phyloP scores from a whole-genome alignment of 345 rosid species.

The Bretschneidera sinensis region DNA sequence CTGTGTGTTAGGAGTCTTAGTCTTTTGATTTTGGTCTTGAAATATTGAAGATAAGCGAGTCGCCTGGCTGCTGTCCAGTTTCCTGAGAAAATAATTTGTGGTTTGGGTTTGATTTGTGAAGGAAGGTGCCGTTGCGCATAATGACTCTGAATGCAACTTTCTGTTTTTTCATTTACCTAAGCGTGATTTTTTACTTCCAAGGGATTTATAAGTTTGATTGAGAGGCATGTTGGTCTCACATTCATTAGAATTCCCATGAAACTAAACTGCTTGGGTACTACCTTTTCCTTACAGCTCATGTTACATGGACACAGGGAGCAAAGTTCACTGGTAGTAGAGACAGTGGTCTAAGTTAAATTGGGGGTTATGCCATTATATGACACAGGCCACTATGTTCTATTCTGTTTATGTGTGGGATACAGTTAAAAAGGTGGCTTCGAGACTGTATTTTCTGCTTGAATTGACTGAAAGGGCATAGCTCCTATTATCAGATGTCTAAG shows the following conservation, averaged over 20 bases:
- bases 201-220: constrained; percentile 27
- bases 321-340: constrained; percentile 7
- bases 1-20: constrained; percentile 58
- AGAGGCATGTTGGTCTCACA: constrained; percentile 29
- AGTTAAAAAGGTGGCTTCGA: constrained; percentile 13
- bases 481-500: constrained; percentile 34
- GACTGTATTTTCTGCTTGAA: constrained; percentile 19
- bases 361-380: constrained; percentile 1
- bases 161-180: constrained; percentile 9
- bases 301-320: constrained; percentile 38
- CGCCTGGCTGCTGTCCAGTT: constrained; percentile 96
- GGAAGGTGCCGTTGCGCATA: constrained; percentile 21
- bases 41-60: constrained; percentile 52
- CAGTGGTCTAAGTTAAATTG: constrained; percentile 10
- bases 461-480: constrained; percentile 31
- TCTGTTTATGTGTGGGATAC: neutral
- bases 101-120: constrained; percentile 39
- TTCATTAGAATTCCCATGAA: constrained; percentile 19
- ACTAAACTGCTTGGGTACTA: constrained; percentile 13
- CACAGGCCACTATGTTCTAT: constrained; percentile 8
- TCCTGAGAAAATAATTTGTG: constrained; percentile 51
- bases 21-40: constrained; percentile 35
- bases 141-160: constrained; percentile 4
- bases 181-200: constrained; percentile 18
- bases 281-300: constrained; percentile 31